Base-by-base conservation (phyloP, 805 yeast genomes). In the Maudiozyma serrabonitensis region DNA sequence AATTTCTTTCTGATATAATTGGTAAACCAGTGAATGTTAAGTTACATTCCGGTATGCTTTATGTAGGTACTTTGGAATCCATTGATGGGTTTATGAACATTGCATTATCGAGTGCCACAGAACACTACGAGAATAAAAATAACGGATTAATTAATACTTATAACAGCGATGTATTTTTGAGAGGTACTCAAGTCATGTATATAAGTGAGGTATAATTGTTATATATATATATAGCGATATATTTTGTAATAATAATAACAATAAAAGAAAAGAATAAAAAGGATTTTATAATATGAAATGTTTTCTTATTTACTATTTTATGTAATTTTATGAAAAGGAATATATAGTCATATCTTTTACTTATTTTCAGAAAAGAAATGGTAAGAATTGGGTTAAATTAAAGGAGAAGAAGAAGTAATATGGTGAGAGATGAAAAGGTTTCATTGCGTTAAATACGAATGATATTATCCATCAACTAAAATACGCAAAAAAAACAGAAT, bases 51-150 rank as follows among this genome's bases (percentile, higher is more conserved):
- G 98, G 96, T 13, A 81, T 90, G 53, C 87, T 87, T 52, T 93
- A 88, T 68, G 78, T 74, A 43, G 95, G 91, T 55, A 69, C 59
- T 46, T 74, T 87, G 54, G 91, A 87, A 58, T 87, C 96, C 40
- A 90, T 93, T 50, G 99, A 93, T 64, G 98, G 98, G 8, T 93
- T 82, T 71, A 89, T 93, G 96, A 93, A 93, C 69, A 84, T 93
- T 45, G 95, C 91, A 2, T 74, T 93, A 55, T 88, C 85, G 49
- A 76, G 81, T 52, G 80, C 95, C 4, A 74, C 79, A 44, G 99
- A 93, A 48, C 69, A 65, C 49, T 66, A 62, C 46, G 69, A 66
- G 47, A 60, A 53, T 34, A 57, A 55, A 16, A 54, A 54, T 11
- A 63, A 65, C 46, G 69, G 68, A 7, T 51, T 63, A 15, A 50